Evolutionary conservation across 2,329 filamentous ascomycete species (phyloP), one percentile per base, ranked within the genome.

Genomic region (Amauroascus verrucosus): DNA sequence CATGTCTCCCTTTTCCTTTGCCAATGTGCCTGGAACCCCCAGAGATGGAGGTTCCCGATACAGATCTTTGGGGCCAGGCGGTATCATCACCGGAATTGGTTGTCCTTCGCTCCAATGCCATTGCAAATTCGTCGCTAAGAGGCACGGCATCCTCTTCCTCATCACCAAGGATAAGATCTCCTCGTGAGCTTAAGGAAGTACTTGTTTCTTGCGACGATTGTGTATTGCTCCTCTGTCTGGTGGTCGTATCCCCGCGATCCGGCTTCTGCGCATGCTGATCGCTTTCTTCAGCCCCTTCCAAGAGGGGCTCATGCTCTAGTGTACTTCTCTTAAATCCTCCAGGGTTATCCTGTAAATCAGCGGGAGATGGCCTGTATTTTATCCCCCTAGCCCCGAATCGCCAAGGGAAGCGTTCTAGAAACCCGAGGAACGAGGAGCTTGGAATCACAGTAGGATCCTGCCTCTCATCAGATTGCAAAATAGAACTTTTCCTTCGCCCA

Each of bases 121-220:
- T 83, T 2, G 89, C 87, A 61, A 97, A 94, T 64, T 96, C 90
- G 64, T 96, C 91, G 62, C 91, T 88, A 16, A 97, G 72, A 11
- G 89, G 87, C n/a, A 95, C 81, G 0, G 91, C 91, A 69, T 97
- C 91, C 66, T 95, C 90, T 58, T 94, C 88, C 51, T 90, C 88
- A 63, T 95, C 89, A 62, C 89, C 95, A 0, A 88, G 88, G 60
- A 96, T 93, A 11, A 97, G 74, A 69, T 97, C 91, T 1, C 89
- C 89, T 45, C 91, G 77, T 9, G 89, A 95, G 62, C 90, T 85
- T 58, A 86, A 82, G 5, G 90, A 95, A 65, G 91, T 89, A 26
- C 82, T 85, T 0, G 90, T 95, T 58, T 84, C 84, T 38, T 85
- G 84, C 11, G 88, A 95, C 3, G 81, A 84, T 13, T 82, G 79